Conservation (phyloP, 2,329 filamentous ascomycete species). For the Nannizzia gypsea region DNA sequence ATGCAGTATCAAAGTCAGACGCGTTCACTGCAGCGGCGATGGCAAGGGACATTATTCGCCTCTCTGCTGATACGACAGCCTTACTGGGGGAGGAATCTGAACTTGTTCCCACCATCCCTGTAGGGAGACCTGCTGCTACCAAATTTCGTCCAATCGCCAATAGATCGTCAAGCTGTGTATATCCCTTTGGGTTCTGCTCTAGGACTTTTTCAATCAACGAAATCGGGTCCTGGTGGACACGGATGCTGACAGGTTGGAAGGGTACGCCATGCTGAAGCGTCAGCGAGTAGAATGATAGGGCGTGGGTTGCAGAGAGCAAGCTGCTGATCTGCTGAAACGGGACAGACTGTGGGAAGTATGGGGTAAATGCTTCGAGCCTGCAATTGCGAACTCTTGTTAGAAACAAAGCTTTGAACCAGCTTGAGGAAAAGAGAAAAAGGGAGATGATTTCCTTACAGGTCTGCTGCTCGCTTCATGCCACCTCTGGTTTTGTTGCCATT, state of each 20-base stretch:
- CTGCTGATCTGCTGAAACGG: slow-evolving; percentile 37
- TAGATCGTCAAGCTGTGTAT: slow-evolving; percentile 53
- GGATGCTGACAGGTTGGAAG: slow-evolving; percentile 55
- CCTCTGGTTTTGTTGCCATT: slow-evolving; percentile 54
- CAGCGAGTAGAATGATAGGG: slow-evolving; percentile 53
- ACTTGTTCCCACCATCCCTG: slow-evolving; percentile 15
- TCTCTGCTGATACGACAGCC: slow-evolving; percentile 27
- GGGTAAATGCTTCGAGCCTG: slow-evolving; percentile 33
- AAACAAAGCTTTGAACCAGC: background rate
- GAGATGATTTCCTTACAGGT: slow-evolving; percentile 34
- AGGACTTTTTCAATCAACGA: slow-evolving; percentile 48
- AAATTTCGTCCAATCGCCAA: slow-evolving; percentile 50
- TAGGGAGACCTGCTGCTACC: slow-evolving; percentile 36
- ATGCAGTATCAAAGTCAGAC: slow-evolving; percentile 48
- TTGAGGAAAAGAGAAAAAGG: background rate
- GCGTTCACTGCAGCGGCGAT: slow-evolving; percentile 34
- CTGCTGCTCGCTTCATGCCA: slow-evolving; percentile 49
- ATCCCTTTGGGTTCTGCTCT: slow-evolving; percentile 49
- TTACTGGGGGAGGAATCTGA: slow-evolving; percentile 14
- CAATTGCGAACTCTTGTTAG: background rate
- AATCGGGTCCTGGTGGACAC: slow-evolving; percentile 50
- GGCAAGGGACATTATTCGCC: slow-evolving; percentile 37
- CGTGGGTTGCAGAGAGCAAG: slow-evolving; percentile 50
- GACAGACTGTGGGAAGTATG: slow-evolving; percentile 31
- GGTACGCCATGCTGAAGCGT: slow-evolving; percentile 53